A percentile compares a stretch with the other conserved stretches of the same genome.
These are phyloP conservation scores for Phellinidium pouzarii DNA, from an alignment of 1,284 basidiomycete species.

Conservation along the genomic window DNA sequence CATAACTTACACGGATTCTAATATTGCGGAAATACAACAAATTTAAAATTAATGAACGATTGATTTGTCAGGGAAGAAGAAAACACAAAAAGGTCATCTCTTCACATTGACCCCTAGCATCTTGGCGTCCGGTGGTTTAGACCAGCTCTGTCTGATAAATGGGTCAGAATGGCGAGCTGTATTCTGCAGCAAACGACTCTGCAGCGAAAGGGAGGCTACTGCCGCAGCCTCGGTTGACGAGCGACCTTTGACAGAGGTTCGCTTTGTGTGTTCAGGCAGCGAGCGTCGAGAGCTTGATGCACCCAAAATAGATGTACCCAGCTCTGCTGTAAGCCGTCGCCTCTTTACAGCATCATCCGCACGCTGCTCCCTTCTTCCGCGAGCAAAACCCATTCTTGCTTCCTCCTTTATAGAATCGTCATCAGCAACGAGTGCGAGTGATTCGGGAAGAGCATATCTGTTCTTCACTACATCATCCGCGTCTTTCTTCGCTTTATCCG, in stretches of 20 bases:
- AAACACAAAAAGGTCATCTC: conserved; percentile 4
- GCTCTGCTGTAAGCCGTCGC: conserved; percentile 36
- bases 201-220: conserved; percentile 10
- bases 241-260: background rate
- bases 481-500: conserved; percentile 56
- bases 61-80: background rate
- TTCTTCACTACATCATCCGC: conserved; percentile 65
- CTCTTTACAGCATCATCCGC: conserved; percentile 39
- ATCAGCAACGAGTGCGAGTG: conserved; percentile 52
- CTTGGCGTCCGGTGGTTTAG: conserved; percentile 14
- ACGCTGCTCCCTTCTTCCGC: conserved; percentile 38
- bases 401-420: conserved; percentile 46
- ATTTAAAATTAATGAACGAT: background rate
- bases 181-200: conserved; percentile 11
- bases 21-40: conserved; percentile 10
- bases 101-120: conserved; percentile 13
- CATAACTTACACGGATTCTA: conserved; percentile 11
- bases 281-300: background rate
- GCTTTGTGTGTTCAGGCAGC: background rate
- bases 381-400: conserved; percentile 58
- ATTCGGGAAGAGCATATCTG: conserved; percentile 67
- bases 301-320: background rate
- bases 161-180: conserved; percentile 17
- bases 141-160: conserved; percentile 12
- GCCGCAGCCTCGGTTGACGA: conserved; percentile 4